Evolutionary conservation across 441 rosid species (phyloP), one percentile per base, ranked within the genome.

Genomic region (Bocquillonia castaneifolia): DNA sequence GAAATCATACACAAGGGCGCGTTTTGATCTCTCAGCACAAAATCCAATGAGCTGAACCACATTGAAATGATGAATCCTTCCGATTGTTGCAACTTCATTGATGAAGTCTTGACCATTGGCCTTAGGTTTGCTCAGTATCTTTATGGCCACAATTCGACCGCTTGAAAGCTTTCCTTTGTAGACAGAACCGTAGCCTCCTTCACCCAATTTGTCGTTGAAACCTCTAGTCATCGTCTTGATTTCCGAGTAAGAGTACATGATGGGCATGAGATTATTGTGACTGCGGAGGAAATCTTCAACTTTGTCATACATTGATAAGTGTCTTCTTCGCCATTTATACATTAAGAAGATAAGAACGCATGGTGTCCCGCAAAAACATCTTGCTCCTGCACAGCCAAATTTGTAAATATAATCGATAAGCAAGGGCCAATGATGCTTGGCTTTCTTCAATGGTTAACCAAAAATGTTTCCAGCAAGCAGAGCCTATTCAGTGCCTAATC

Each of bases 61-160:
- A 57, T 70, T 70, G n/a, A 52, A 53, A 34, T 75, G 72, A 31
- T 66, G 72, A 54, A 70, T n/a, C n/a, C n/a, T n/a, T n/a, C n/a
- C n/a, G n/a, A n/a, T n/a, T n/a, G n/a, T n/a, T n/a, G n/a, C n/a
- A 0, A 74, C 70, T 44, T 74, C 77, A 52, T 75, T 75, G 64
- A 70, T 75, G 51, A 75, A 70, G 0, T 71, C 75, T 61, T 70
- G 71, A 9, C 75, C 74, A 13, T 70, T 70, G 0, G 54, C 54
- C 3, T 60, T 70, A 26, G 74, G 47, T 40, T 75, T 60, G 42
- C 59, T 53, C 0, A 70, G 18, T 13, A 70, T 34, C 34, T 75
- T 75, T n/a, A 75, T 6, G 14, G 71, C 72, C 7, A 31, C 74
- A 51, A 42, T 13, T 34, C 40, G 59, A 0, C 78, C 63, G 28